Conservation (phyloP, 2,329 filamentous ascomycete species). For the Setomelanomma holmii region DNA sequence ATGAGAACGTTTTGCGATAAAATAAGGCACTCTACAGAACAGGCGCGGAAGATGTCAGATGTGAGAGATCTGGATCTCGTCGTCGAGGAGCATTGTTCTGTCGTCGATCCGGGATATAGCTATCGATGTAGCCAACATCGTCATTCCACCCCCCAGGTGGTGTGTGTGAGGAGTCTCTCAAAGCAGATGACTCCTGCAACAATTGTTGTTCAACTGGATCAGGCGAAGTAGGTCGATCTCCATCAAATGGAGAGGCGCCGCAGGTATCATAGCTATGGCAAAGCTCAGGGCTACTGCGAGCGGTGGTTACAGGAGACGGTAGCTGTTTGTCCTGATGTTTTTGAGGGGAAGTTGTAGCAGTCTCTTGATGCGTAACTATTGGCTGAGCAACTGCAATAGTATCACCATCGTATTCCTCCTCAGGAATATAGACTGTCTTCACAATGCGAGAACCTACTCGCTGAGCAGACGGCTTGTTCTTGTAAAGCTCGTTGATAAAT, state of each 20-base stretch:
- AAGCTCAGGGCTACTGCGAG: not conserved
- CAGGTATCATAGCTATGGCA: too few species aligned
- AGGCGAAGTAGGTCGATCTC: not conserved
- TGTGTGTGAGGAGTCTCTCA: too few species aligned
- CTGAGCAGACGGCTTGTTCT: not conserved
- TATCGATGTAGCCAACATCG: too few species aligned
- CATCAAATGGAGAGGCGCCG: too few species aligned
- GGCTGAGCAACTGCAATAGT: not conserved
- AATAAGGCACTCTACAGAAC: too few species aligned
- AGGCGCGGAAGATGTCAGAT: too few species aligned
- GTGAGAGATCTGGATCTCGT: too few species aligned
- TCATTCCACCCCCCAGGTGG: too few species aligned
- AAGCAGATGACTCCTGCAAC: not conserved
- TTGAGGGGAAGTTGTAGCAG: not conserved
- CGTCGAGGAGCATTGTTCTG: too few species aligned
- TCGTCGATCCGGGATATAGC: too few species aligned
- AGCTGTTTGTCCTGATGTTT: not conserved
- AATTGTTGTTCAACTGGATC: not conserved
- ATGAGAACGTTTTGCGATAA: too few species aligned
- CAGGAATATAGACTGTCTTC: not conserved
- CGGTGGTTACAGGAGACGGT: not conserved
- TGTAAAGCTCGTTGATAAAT: conserved; percentile 4
- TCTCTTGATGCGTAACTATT: not conserved
- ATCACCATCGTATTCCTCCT: too few species aligned
- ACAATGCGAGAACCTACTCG: not conserved